Evolutionary conservation across 345 rosid genomes (phyloP).

Genomic region (Capsella bursapastoris): DNA sequence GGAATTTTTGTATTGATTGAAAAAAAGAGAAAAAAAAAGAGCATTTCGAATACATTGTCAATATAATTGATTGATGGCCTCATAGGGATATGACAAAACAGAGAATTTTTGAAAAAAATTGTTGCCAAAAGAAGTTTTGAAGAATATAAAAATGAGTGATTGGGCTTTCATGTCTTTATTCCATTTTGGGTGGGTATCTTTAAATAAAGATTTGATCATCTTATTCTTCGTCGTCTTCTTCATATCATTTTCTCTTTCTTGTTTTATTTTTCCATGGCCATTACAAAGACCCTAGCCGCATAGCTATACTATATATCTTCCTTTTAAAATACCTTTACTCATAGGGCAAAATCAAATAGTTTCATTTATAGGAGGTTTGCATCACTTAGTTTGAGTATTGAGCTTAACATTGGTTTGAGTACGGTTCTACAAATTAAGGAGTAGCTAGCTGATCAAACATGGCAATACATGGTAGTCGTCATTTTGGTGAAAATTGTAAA

Average conservation of each 20-base stretch:
- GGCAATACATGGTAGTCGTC: not conserved
- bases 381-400: too few species aligned
- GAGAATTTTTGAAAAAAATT: slow-evolving; percentile 10
- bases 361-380: not conserved
- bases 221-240: slow-evolving; percentile 12
- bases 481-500: not conserved
- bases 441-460: too few species aligned
- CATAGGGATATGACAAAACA: slow-evolving; percentile 28
- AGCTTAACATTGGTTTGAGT: too few species aligned
- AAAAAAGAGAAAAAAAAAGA: not conserved
- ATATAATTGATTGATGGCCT: slow-evolving; percentile 25
- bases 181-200: slow-evolving; percentile 46
- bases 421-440: too few species aligned
- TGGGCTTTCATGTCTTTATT: slow-evolving; percentile 37
- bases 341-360: not conserved
- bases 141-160: slow-evolving; percentile 34
- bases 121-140: slow-evolving; percentile 31
- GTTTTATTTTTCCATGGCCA: not conserved
- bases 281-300: slow-evolving; percentile 24
- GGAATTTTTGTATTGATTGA: not conserved
- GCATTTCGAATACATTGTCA: slow-evolving; percentile 23
- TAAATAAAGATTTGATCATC: slow-evolving; percentile 25
- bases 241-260: not conserved
- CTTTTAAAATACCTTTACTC: not conserved
- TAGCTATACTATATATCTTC: not conserved